Evolutionary conservation across 305 asterid genomes (phyloP).

Genomic region (Rubia balearica): DNA sequence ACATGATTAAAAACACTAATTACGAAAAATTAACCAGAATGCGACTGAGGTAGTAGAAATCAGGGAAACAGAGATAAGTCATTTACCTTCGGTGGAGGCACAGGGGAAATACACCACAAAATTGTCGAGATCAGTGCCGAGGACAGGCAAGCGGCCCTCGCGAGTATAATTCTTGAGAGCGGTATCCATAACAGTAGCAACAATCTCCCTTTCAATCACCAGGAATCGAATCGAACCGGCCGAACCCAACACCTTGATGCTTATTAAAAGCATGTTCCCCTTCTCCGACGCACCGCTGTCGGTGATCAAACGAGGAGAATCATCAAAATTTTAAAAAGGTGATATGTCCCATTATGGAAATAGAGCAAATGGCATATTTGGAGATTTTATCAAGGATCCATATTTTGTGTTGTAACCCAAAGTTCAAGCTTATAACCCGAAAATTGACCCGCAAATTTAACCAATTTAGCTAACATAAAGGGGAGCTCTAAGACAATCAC

Average conservation of each 20-base stretch:
- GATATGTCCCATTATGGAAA: no score
- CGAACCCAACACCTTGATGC: slow-evolving; percentile 77
- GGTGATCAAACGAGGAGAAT: no score
- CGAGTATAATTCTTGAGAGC: slow-evolving; percentile 83
- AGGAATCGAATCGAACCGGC: slow-evolving; percentile 92
- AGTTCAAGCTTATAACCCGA: no score
- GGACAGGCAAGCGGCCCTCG: slow-evolving; percentile 83
- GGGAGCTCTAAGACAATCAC: no score
- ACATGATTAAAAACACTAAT: not conserved
- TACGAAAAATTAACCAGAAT: no score
- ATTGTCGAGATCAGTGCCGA: slow-evolving; percentile 60
- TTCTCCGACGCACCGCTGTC: slow-evolving; percentile 28
- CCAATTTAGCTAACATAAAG: no score
- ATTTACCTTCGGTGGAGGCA: slow-evolving; percentile 66
- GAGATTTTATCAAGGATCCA: no score
- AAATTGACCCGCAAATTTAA: no score
- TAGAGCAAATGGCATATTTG: no score
- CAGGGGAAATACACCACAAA: slow-evolving; percentile 72
- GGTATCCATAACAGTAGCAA: slow-evolving; percentile 64
- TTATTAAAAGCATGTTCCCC: slow-evolving; percentile 66
- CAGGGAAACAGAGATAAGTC: not conserved
- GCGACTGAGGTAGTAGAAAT: not conserved
- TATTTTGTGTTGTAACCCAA: no score
- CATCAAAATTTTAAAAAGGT: no score
- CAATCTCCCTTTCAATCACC: slow-evolving; percentile 70